These are phyloP conservation scores for Carallia pectinifolia DNA, from an alignment of 345 rosid species.

Conservation along the genomic window DNA sequence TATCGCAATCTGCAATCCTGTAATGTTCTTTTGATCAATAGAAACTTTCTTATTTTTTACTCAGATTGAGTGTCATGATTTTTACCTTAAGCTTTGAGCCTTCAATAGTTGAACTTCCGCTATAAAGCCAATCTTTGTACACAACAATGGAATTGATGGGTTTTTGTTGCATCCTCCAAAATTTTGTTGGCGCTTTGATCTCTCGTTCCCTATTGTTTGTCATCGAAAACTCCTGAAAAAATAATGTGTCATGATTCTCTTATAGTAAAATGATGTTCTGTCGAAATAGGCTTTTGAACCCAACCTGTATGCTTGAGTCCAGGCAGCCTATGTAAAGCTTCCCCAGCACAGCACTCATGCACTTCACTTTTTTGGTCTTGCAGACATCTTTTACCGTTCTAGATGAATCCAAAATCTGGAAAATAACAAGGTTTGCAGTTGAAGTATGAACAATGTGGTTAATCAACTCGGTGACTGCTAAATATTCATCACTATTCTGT, in stretches of 20 bases:
- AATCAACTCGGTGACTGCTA: not conserved
- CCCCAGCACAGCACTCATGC: conserved; percentile 60
- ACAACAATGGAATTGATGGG: conserved; percentile 60
- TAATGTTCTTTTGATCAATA: conserved; percentile 9
- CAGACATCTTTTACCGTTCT: conserved; percentile 49
- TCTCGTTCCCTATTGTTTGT: conserved; percentile 57
- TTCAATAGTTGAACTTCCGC: conserved; percentile 60
- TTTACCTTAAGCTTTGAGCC: conserved; percentile 73
- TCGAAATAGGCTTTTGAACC: conserved; percentile 2
- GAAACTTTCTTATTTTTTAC: not conserved
- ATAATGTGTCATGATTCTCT: not conserved
- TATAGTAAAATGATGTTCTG: not conserved
- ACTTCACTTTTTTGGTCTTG: conserved; percentile 57
- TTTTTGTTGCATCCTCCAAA: conserved; percentile 68
- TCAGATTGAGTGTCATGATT: not conserved
- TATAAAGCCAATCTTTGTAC: conserved; percentile 82
- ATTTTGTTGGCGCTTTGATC: conserved; percentile 64
- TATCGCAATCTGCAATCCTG: conserved; percentile 77
- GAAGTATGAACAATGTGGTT: not conserved
- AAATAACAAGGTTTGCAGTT: conserved; percentile 2
- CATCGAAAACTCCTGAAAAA: conserved; percentile 52
- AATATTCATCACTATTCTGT: not conserved
- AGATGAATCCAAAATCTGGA: conserved; percentile 67
- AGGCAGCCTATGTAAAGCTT: conserved; percentile 71
- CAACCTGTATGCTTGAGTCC: conserved; percentile 92